Evolutionary conservation across 2,329 filamentous ascomycete genomes (phyloP), one percentile per base, ranked within the genome.

Genomic region (Aspergillus viridinutans): DNA sequence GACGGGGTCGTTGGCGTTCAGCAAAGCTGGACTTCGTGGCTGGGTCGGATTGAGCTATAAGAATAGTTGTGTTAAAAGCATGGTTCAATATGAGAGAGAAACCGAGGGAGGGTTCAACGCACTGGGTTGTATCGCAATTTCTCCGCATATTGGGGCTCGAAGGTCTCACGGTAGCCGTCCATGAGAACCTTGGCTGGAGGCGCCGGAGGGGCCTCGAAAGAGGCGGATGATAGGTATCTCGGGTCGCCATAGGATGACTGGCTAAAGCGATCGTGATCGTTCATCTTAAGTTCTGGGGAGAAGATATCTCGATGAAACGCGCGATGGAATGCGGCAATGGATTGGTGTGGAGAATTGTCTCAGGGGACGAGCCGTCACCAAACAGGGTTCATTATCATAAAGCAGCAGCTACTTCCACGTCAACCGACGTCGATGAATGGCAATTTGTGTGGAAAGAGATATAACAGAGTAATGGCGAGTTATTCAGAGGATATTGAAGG

Each of bases 131-230:
- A 83, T 57, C 78, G 79, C 45, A 82, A 77, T 59, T 75, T 80
- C 49, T 84, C 81, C 58, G 76, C 78, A 64, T 82, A 79, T 62
- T 83, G 83, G 8, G 80, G 79, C 60, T 79, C 80, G 53, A 82
- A 67, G 54, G 82, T 78, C 58, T 85, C 83, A 51, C 80, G 79
- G 70, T 88, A 89, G 47, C 83, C 83, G 54, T 87, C 81, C 52
- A 84, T 76, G 56, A 86, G 75, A 21, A 76, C 76, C 64, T 81
- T 83, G 52, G 71, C 69, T 42, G 67, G 69, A 17, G 70, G 68
- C 29, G 71, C 70, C 14, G 65, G 65, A 52, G 69, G 66, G 35
- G 63, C 63, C 51, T 69, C 72, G 54, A 69, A 70, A 42, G 72
- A 71, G 50, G 69, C 66, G 10, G 69, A 67, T 6, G 74, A 72